Percentiles rank a stretch among this genome's conserved stretches.
Conservation (phyloP, 805 yeast species). For the Blastobotrys peoriensis region DNA sequence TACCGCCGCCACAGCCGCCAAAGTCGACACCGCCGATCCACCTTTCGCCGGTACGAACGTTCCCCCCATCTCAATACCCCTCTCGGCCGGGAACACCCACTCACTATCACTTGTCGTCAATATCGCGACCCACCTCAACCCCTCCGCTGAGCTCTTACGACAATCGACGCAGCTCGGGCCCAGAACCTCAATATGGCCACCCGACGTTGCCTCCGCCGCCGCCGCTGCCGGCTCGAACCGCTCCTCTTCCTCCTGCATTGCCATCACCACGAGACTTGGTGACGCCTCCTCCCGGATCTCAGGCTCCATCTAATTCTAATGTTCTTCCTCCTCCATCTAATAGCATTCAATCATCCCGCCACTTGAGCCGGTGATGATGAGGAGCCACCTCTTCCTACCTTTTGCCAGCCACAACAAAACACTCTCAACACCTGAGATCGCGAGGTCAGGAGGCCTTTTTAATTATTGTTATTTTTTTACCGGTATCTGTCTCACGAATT, state of each 20-base stretch:
- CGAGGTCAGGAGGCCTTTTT: too few species aligned
- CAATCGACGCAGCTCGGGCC: neutral
- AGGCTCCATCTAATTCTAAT: constrained; percentile 7
- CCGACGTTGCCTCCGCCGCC: constrained; percentile 8
- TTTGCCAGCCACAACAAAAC: too few species aligned
- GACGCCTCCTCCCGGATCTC: constrained; percentile 1
- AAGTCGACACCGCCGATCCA: neutral
- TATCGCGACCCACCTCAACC: constrained; percentile 4
- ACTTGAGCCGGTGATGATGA: too few species aligned
- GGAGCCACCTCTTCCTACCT: too few species aligned
- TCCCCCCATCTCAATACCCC: constrained; percentile 5
- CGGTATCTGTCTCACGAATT: too few species aligned
- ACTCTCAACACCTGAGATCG: too few species aligned
- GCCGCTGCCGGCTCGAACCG: constrained; percentile 4
- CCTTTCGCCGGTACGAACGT: constrained; percentile 1
- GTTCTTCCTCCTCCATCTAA: constrained; percentile 6
- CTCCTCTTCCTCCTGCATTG: neutral
- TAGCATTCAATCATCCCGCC: neutral
- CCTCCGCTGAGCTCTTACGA: constrained; percentile 2
- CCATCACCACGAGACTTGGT: neutral
- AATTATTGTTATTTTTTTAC: too few species aligned
- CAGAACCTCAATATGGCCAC: constrained; percentile 6
- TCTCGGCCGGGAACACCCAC: constrained; percentile 3
- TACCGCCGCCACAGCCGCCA: neutral
- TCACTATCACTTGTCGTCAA: neutral